These are phyloP conservation scores for Wallacemonas sp. DNA, from an alignment of 208 protist species.

Conservation along the genomic window DNA sequence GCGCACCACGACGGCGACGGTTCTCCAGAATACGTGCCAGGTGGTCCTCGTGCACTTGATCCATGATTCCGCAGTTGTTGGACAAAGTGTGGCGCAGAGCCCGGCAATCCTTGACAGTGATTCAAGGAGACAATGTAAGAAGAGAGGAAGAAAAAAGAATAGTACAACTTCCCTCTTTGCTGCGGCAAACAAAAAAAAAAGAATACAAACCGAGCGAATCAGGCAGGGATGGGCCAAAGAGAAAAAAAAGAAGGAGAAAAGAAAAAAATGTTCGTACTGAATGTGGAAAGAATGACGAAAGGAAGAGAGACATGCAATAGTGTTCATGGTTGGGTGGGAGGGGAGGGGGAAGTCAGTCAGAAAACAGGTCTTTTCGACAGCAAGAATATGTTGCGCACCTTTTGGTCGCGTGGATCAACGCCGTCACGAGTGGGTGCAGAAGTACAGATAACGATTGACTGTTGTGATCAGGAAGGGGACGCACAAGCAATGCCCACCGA, in stretches of 20 bases:
- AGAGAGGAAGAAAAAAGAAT: slow-evolving; percentile 20
- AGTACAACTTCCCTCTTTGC: slow-evolving; percentile 10
- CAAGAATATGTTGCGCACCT: no score
- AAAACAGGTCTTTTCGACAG: no score
- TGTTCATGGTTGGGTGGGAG: not conserved
- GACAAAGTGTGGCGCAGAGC: no score
- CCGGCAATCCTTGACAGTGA: no score
- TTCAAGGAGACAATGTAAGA: not conserved
- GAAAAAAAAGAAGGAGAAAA: slow-evolving; percentile 5
- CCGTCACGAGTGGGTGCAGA: no score
- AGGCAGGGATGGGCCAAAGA: not conserved
- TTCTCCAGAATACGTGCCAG: slow-evolving; percentile 76
- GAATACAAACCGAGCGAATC: not conserved
- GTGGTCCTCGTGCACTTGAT: slow-evolving; percentile 64
- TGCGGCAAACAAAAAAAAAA: no score
- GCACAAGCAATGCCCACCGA: no score
- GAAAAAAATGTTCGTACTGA: slow-evolving; percentile 1
- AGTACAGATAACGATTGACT: no score
- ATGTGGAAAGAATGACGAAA: not conserved
- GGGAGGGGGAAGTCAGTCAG: not conserved
- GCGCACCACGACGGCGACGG: slow-evolving; percentile 56
- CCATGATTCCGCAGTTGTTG: no score
- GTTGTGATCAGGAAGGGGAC: no score
- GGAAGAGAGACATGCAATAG: not conserved
- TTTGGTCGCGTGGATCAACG: no score